Conservation (phyloP, 805 yeast genomes). For the Myxozyma melibiosi region DNA sequence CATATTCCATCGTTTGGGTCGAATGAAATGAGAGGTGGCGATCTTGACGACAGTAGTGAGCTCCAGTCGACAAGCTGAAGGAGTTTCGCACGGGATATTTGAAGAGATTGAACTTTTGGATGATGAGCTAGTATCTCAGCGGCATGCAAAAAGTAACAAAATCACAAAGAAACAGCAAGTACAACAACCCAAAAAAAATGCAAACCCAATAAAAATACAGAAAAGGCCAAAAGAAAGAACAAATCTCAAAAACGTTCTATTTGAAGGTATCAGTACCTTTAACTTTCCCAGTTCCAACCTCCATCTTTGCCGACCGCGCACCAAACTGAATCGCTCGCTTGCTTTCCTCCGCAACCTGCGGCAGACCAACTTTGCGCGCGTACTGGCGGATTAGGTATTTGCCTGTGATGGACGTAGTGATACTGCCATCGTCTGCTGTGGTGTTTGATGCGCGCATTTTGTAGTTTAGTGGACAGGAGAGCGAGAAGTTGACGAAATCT, state of each 20-base stretch:
- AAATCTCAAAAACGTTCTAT: neutral
- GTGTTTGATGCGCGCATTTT: constrained; percentile 42
- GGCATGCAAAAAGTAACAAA: neutral
- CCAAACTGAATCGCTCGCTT: constrained; percentile 98
- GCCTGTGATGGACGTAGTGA: too few relatives aligned
- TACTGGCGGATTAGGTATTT: constrained; percentile 64
- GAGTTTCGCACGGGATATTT: neutral
- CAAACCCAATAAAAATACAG: neutral
- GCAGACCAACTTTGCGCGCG: constrained; percentile 54
- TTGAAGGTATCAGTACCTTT: constrained; percentile 68
- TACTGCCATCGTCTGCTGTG: constrained; percentile 37
- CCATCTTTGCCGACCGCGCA: constrained; percentile 91
- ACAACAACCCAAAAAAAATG: neutral
- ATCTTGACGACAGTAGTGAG: too few relatives aligned
- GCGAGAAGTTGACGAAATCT: constrained; percentile 51
- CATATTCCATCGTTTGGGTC: neutral
- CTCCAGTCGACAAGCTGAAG: too few relatives aligned
- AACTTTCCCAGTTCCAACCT: constrained; percentile 69
- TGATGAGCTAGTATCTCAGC: neutral
- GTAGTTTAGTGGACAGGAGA: constrained; percentile 44
- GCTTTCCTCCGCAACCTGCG: constrained; percentile 66
- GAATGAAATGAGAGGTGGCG: neutral
- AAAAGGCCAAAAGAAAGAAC: neutral
- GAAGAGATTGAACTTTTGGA: neutral
- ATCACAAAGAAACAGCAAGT: neutral